A percentile compares a stretch with the other conserved stretches of the same genome.
phyloP scores from a whole-genome alignment of 2,329 filamentous ascomycete genomes.

The Daldinia eschscholtzii region DNA sequence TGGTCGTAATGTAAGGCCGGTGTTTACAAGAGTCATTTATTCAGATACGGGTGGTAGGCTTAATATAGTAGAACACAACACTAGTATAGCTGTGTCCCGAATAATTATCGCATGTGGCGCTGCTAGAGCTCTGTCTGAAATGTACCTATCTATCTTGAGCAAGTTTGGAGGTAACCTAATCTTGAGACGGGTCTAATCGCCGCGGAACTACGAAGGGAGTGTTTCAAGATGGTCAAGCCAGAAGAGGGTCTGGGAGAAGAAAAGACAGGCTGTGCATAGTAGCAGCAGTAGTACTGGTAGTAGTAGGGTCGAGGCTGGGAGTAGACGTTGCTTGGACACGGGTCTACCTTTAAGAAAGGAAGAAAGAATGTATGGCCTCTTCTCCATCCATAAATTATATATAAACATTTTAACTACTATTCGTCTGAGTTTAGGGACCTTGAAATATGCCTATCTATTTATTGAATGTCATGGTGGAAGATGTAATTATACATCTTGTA shows the following conservation, averaged over 20 bases:
- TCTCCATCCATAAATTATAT: conserved; percentile 33
- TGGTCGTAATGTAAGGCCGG: background rate
- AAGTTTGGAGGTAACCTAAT: conserved; percentile 12
- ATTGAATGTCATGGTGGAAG: background rate
- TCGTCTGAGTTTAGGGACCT: background rate
- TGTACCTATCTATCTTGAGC: conserved; percentile 26
- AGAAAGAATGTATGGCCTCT: conserved; percentile 39
- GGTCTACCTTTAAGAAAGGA: conserved; percentile 11
- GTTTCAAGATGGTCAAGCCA: conserved; percentile 4
- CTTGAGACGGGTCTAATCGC: background rate
- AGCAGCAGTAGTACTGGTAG: conserved; percentile 2
- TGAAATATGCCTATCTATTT: background rate
- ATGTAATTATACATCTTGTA: background rate
- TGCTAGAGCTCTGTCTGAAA: conserved; percentile 6
- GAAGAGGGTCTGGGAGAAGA: conserved; percentile 1
- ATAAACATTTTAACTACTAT: conserved; percentile 3
- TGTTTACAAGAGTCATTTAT: background rate
- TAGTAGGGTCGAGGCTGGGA: background rate
- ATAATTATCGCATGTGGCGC: conserved; percentile 5
- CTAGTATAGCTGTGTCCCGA: background rate
- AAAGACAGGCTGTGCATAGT: conserved; percentile 8
- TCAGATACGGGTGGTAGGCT: conserved; percentile 11
- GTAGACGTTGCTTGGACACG: conserved; percentile 27
- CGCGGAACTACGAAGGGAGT: background rate
- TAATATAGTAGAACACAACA: conserved; percentile 10